Conservation (phyloP, 208 protist genomes). For the Acanthamoeba sp. region DNA sequence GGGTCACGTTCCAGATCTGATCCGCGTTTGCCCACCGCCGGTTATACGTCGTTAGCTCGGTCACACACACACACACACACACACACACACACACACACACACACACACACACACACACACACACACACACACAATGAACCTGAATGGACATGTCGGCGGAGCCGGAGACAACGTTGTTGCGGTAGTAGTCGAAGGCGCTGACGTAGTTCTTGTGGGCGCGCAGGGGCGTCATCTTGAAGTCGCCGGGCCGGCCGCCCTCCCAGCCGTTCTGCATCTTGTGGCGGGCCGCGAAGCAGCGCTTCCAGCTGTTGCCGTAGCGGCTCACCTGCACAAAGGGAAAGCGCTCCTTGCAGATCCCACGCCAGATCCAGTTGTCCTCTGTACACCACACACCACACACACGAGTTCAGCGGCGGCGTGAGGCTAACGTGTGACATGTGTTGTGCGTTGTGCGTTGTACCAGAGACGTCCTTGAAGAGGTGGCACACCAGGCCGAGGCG, state of each 20-base stretch:
- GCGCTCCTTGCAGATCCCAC: slow-evolving; percentile 56
- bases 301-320: slow-evolving; percentile 70
- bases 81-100: background rate
- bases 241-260: slow-evolving; percentile 49
- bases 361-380: slow-evolving; percentile 72
- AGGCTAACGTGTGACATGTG: too few relatives aligned
- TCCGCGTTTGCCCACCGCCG: too few relatives aligned
- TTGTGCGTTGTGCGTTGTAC: slow-evolving; percentile 4
- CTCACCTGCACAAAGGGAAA: slow-evolving; percentile 70
- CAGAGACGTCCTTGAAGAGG: slow-evolving; percentile 42
- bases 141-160: slow-evolving; percentile 37
- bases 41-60: too few relatives aligned
- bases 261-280: slow-evolving; percentile 64
- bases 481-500: slow-evolving; percentile 54
- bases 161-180: slow-evolving; percentile 68
- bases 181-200: slow-evolving; percentile 63
- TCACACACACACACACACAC: too few relatives aligned
- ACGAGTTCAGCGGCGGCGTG: too few relatives aligned
- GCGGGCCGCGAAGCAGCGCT: slow-evolving; percentile 30
- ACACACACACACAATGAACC: background rate
- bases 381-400: background rate
- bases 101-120: background rate
- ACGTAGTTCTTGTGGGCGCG: slow-evolving; percentile 69
- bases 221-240: slow-evolving; percentile 67
- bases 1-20: slow-evolving; percentile 69